Percentiles rank a stretch among this genome's conserved stretches.
These are phyloP conservation scores for Torulaspora indica DNA, from an alignment of 805 yeast species.

Conservation along the genomic window DNA sequence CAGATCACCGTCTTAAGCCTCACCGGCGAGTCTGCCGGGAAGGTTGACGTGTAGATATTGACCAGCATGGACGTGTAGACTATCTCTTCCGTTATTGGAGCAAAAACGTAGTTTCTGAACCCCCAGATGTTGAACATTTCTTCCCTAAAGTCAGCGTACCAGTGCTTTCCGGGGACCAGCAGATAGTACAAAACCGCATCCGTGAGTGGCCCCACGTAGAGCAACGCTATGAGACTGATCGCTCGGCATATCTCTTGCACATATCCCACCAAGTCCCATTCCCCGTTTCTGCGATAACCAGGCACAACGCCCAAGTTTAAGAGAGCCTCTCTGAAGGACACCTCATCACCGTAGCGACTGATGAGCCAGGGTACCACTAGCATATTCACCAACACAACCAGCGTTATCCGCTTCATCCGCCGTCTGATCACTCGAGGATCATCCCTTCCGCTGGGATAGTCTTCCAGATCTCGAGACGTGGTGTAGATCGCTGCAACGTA, in stretches of 20 bases:
- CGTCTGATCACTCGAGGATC: slow-evolving; percentile 29
- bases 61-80: slow-evolving; percentile 34
- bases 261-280: slow-evolving; percentile 16
- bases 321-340: slow-evolving; percentile 14
- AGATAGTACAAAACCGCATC: slow-evolving; percentile 24
- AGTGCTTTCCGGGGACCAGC: slow-evolving; percentile 13
- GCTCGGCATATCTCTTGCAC: slow-evolving; percentile 14
- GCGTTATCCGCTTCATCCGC: slow-evolving; percentile 23
- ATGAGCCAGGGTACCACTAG: slow-evolving; percentile 21
- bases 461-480: slow-evolving; percentile 17
- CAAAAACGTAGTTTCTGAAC: slow-evolving; percentile 33
- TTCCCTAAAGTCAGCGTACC: slow-evolving; percentile 14
- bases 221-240: slow-evolving; percentile 15
- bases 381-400: slow-evolving; percentile 18
- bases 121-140: slow-evolving; percentile 32
- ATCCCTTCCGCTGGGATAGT: slow-evolving; percentile 29
- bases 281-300: slow-evolving; percentile 16
- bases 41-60: slow-evolving; percentile 16
- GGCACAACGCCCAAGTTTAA: slow-evolving; percentile 27
- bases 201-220: slow-evolving; percentile 28
- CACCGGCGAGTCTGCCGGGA: slow-evolving; percentile 9
- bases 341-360: not conserved
- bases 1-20: slow-evolving; percentile 15
- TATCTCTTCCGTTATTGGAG: slow-evolving; percentile 35
- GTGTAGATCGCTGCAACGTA: slow-evolving; percentile 29